A percentile compares a stretch with the other conserved stretches of the same genome.
phyloP scores from a whole-genome alignment of 139 green algal genomes.

The Haematococcus sp. region DNA sequence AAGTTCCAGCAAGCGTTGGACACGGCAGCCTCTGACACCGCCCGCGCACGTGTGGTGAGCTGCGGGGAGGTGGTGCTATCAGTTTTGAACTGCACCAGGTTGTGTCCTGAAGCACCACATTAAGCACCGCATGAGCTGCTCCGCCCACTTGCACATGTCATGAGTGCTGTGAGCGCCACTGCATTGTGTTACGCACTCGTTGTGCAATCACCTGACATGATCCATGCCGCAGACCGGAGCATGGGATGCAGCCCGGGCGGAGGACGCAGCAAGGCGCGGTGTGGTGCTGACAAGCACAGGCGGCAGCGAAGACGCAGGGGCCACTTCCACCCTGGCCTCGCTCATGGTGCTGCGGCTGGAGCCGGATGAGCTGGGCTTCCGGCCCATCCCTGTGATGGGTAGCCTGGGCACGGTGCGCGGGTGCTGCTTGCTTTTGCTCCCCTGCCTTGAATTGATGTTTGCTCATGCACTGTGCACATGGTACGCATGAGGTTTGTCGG shows the following conservation, averaged over 20 bases:
- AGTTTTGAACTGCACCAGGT: no score
- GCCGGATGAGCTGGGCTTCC: slow-evolving; percentile 64
- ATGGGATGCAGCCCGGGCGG: background rate
- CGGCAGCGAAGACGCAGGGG: background rate
- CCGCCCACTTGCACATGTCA: no score
- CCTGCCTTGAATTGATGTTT: no score
- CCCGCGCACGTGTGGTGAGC: slow-evolving; percentile 39
- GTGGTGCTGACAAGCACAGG: background rate
- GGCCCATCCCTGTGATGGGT: slow-evolving; percentile 47
- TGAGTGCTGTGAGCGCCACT: no score
- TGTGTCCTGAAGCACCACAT: no score
- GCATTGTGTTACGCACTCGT: no score
- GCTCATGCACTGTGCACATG: background rate
- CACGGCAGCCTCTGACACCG: slow-evolving; percentile 44
- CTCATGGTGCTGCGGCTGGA: slow-evolving; percentile 55
- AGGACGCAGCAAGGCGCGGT: background rate
- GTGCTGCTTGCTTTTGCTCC: background rate
- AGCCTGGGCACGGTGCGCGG: slow-evolving; percentile 16
- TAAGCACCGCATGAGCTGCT: no score
- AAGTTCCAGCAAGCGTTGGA: slow-evolving; percentile 51
- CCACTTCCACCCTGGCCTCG: slow-evolving; percentile 10
- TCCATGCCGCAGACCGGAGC: background rate
- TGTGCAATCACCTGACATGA: no score
- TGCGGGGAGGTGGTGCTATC: slow-evolving; percentile 6
- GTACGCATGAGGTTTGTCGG: no score